These are phyloP conservation scores for Juglanconis oblonga DNA, from an alignment of 2,329 filamentous ascomycete genomes.

Conservation along the genomic window DNA sequence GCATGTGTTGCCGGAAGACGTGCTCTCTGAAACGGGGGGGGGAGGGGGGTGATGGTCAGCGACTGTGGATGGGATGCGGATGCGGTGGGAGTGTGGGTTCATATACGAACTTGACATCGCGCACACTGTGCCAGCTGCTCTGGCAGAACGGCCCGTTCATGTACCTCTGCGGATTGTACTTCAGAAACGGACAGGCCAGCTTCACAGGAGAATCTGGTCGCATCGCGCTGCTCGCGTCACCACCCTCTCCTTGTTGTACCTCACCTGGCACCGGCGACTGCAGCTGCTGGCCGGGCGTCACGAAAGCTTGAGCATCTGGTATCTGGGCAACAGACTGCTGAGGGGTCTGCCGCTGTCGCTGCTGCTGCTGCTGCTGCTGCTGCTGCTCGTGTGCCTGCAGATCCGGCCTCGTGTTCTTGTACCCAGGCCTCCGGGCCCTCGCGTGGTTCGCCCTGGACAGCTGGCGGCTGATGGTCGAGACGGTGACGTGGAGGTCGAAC, in stretches of 20 bases:
- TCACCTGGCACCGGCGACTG: neutral
- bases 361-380: neutral
- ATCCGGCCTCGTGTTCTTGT: conserved; percentile 17
- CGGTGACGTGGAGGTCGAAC: conserved; percentile 16
- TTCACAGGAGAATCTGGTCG: neutral
- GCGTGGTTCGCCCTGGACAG: conserved; percentile 13
- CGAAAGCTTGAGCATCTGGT: neutral
- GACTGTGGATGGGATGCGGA: neutral
- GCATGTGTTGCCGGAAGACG: conserved; percentile 25
- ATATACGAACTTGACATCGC: conserved; percentile 15
- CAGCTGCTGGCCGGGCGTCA: neutral
- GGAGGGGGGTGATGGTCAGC: neutral
- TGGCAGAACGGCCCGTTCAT: conserved; percentile 11
- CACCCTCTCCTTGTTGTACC: neutral
- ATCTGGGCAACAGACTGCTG: neutral
- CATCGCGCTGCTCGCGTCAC: neutral
- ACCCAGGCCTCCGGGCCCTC: conserved; percentile 13
- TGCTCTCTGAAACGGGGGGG: conserved; percentile 24
- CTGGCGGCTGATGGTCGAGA: conserved; percentile 17
- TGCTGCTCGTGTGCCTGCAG: conserved; percentile 4
- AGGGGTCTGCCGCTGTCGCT: neutral
- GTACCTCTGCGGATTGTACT: conserved; percentile 7
- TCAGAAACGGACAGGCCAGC: conserved; percentile 16
- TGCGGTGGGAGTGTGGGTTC: neutral
- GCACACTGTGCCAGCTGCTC: conserved; percentile 11